These are phyloP conservation scores for Solanum sitiens DNA, from an alignment of 257 asterid species.

Conservation along the genomic window DNA sequence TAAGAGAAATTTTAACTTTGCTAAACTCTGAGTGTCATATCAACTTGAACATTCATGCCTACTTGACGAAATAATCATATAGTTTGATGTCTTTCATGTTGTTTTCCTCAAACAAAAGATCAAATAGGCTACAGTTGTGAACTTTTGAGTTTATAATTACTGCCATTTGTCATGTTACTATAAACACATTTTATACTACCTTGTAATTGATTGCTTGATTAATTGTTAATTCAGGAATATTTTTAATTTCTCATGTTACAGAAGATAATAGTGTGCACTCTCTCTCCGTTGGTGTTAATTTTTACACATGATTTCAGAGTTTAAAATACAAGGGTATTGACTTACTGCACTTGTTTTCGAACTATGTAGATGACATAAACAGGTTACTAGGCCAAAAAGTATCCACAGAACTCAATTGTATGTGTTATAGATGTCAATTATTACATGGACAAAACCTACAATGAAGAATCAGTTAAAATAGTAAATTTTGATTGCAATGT, in stretches of 20 bases:
- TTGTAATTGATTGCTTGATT: background rate
- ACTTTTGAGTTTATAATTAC: too few species aligned
- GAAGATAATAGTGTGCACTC: too few species aligned
- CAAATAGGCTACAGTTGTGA: too few species aligned
- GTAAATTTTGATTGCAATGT: background rate
- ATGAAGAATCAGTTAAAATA: background rate
- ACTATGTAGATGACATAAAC: background rate
- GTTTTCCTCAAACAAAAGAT: too few species aligned
- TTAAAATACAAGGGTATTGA: background rate
- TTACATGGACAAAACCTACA: background rate
- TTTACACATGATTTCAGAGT: background rate
- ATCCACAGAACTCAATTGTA: background rate
- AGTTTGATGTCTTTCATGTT: too few species aligned
- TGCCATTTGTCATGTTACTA: background rate
- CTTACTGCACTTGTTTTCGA: background rate
- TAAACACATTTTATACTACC: background rate
- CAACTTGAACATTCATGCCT: too few species aligned
- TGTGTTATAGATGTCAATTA: background rate
- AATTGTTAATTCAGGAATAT: background rate
- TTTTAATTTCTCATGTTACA: background rate
- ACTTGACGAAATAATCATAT: too few species aligned
- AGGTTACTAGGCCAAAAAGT: background rate
- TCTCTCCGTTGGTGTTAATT: background rate
- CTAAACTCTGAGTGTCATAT: too few species aligned
- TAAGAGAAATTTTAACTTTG: too few species aligned